Percentiles rank a stretch among this genome's conserved stretches.
Conservation (phyloP, 208 protist species). For the Trypanosoma platydactyli region DNA sequence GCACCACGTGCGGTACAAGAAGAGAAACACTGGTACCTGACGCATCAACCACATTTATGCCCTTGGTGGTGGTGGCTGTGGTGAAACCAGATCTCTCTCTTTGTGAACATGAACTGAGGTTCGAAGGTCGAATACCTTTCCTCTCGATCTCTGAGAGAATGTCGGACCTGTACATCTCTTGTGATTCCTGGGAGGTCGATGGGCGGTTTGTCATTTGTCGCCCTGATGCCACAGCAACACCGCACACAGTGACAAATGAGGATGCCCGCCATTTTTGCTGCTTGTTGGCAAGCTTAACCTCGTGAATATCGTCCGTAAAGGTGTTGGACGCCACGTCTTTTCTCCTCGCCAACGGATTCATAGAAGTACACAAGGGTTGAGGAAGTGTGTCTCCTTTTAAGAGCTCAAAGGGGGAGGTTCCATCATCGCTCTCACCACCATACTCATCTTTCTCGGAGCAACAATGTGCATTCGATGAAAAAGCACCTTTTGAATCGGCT, state of each 20-base stretch:
- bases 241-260: constrained; percentile 4
- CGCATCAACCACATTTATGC: constrained; percentile 1
- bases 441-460: neutral
- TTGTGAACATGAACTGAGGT: too few relatives aligned
- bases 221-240: neutral
- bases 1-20: constrained; percentile 8
- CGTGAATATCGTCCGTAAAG: too few relatives aligned
- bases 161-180: neutral
- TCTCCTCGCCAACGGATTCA: too few relatives aligned
- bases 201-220: neutral
- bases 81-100: neutral
- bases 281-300: neutral
- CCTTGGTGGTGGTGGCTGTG: neutral
- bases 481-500: neutral
- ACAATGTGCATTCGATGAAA: neutral
- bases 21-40: constrained; percentile 3
- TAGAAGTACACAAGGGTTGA: too few relatives aligned
- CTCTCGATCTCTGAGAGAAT: neutral
- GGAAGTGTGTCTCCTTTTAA: too few relatives aligned
- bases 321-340: too few relatives aligned
- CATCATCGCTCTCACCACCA: neutral
- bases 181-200: neutral
- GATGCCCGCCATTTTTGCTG: too few relatives aligned
- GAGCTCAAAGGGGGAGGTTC: neutral
- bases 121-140: neutral